Evolutionary conservation across 2,329 filamentous ascomycete genomes (phyloP).

Genomic region (Ascochyta pisi): DNA sequence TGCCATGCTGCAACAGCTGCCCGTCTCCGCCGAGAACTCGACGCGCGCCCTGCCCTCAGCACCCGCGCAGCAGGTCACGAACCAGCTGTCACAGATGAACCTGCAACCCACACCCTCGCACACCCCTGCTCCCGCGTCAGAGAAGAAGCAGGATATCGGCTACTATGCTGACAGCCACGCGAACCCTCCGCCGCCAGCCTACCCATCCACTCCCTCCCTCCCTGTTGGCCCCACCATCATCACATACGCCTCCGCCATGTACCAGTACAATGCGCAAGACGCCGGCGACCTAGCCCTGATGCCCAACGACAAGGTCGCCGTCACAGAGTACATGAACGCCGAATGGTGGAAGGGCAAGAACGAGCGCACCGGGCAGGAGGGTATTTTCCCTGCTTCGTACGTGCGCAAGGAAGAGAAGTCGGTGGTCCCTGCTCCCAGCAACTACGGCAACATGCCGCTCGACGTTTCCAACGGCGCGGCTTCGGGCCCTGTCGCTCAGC

Average conservation of each 20-base stretch:
- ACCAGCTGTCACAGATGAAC: slow-evolving; percentile 43
- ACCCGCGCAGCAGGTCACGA: slow-evolving; percentile 41
- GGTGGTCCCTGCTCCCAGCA: slow-evolving; percentile 59
- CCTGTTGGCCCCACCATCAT: slow-evolving; percentile 64
- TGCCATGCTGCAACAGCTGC: slow-evolving; percentile 75
- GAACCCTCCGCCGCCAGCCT: slow-evolving; percentile 54
- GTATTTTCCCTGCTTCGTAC: slow-evolving; percentile 95
- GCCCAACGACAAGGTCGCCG: slow-evolving; percentile 78
- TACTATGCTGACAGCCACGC: slow-evolving; percentile 51
- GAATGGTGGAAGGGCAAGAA: slow-evolving; percentile 97
- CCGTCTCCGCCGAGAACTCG: slow-evolving; percentile 74
- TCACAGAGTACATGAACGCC: slow-evolving; percentile 92
- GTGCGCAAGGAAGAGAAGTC: slow-evolving; percentile 73
- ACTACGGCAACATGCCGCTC: slow-evolving; percentile 76
- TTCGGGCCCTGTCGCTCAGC: slow-evolving; percentile 3
- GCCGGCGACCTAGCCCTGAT: slow-evolving; percentile 82
- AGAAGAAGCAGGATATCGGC: slow-evolving; percentile 50
- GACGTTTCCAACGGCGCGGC: slow-evolving; percentile 69
- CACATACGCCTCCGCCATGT: slow-evolving; percentile 79
- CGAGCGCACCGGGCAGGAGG: slow-evolving; percentile 79
- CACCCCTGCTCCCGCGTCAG: slow-evolving; percentile 29
- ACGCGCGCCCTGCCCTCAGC: slow-evolving; percentile 33
- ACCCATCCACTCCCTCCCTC: slow-evolving; percentile 56
- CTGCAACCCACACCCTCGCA: slow-evolving; percentile 35
- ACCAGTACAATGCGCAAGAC: slow-evolving; percentile 81